Base-by-base conservation (phyloP, 129 eudicot species). In the Escallonia herrerae region DNA sequence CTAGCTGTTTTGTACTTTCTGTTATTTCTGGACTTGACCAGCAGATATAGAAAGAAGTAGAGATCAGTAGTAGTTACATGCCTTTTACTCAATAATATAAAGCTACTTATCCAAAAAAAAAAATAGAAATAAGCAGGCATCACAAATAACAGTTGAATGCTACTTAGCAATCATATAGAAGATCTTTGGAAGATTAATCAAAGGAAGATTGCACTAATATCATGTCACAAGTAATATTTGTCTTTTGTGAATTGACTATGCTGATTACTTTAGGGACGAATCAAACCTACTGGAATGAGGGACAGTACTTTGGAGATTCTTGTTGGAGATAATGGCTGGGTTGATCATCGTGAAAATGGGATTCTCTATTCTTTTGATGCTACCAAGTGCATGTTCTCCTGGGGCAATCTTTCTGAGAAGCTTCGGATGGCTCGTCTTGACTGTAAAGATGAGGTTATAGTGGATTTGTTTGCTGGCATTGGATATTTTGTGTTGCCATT, bases 401-500 rank as follows among this genome's bases (percentile, higher is more conserved):
- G 99, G 99, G 99, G 99, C 15, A 94, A 94, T 80, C 95, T 89
- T 33, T 94, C 99, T 15, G 99, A 94, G 82, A 94, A 94, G 82
- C 87, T 83, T 65, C 82, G 99, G 41, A 89, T 94, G 87, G 95
- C 81, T 59, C 74, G 73, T 61, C 77, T 86, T 40, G 87, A 86
- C 73, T 94, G 99, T 71, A 77, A 65, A 74, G 84, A 79, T 65
- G 90, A 94, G 80, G 86, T 94, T 58, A 71, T 94, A 39, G 99
- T 94, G 7, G 99, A 94, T 70, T 80, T 94, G 70, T 94, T 94
- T 61, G 84, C 97, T 55, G 99, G 97, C 62, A 94, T 94, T 58
- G 99, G 99, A 68, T 94, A 94, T 72, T 94, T 94, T 77, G 71
- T 72, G 5, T 69, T 94, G 78, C 96, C 97, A 2, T 94, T 94